Evolutionary conservation across 2,329 filamentous ascomycete genomes (phyloP), one percentile per base, ranked within the genome.

Genomic region (Diaporthe ampelina): DNA sequence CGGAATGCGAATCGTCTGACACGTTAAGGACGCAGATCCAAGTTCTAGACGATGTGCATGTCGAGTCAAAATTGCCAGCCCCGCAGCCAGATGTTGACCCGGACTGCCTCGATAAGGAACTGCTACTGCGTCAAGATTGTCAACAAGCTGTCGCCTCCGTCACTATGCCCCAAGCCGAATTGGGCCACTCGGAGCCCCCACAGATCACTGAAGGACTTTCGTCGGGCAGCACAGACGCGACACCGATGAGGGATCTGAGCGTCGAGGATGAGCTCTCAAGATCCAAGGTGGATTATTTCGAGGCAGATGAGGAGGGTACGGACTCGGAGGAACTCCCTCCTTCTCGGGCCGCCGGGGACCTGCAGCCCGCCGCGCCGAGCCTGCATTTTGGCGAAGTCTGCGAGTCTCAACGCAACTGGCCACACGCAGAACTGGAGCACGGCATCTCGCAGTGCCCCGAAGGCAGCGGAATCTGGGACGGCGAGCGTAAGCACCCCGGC

Each of bases 251-350:
- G 19, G 26, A 43, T 6, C 24, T 52, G 59, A 56, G 21, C 45
- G 35, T 19, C 7, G 65, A 58, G 45, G 59, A 70, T 26, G 57
- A 73, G n/a, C 15, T 73, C 32, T 73, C 75, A 17, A 48, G 37
- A 24, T 73, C 70, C 37, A 63, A 70, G 32, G 21, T 56, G 9
- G 70, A 73, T 29, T 73, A 43, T n/a, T 56, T 67, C 50, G 65
- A 73, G 13, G 69, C 50, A 45, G 73, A 75, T 29, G 67, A 71
- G 24, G 58, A 72, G 17, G 52, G 1, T 11, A 37, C 37, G 43
- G 50, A 61, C 11, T 29, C 58, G 21, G 67, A 65, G 17, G 56
- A 15, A 43, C 2, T 21, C 15, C 43, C 29, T 15, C 9, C 9
- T 35, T 50, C 48, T 15, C 43, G 19, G 40, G 37, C 69, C 45